Evolutionary conservation across 768 basidiomycete genomes (phyloP).

Genomic region (Leucosporidium yakuticum): DNA sequence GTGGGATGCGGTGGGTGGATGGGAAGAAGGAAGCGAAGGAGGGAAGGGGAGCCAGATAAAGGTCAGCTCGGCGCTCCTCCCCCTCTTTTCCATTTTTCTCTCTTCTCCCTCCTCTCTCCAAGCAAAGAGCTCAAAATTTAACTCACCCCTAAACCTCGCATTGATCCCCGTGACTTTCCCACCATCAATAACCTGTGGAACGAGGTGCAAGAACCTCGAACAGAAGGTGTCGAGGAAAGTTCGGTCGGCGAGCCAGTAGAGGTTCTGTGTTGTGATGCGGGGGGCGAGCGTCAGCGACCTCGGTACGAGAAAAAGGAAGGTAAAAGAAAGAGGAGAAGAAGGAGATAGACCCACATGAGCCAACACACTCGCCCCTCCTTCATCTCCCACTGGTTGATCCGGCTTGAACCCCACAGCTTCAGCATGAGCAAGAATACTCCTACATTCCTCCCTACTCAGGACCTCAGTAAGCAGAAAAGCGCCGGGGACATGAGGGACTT

Average conservation of each 20-base stretch:
- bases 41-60: too few relatives aligned
- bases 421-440: conserved; percentile 49
- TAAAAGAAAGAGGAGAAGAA: too few relatives aligned
- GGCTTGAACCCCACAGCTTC: conserved; percentile 51
- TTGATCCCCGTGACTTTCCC: conserved; percentile 53
- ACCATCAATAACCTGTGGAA: conserved; percentile 48
- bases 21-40: not conserved
- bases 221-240: conserved; percentile 48
- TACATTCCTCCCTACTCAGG: conserved; percentile 49
- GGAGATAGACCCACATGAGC: conserved; percentile 4
- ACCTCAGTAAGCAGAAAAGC: conserved; percentile 53
- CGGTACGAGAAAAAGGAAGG: not conserved
- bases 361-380: conserved; percentile 8
- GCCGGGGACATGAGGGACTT: conserved; percentile 50
- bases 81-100: too few relatives aligned
- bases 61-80: too few relatives aligned
- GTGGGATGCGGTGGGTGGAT: too few relatives aligned
- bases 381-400: conserved; percentile 49
- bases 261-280: conserved; percentile 50
- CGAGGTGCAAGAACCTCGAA: conserved; percentile 46
- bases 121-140: too few relatives aligned
- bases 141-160: conserved; percentile 46
- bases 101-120: too few relatives aligned
- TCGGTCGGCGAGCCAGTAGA: conserved; percentile 54
- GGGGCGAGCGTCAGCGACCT: conserved; percentile 16